Base-by-base conservation (phyloP, 768 basidiomycete genomes). In the Tephrocybe rancida region DNA sequence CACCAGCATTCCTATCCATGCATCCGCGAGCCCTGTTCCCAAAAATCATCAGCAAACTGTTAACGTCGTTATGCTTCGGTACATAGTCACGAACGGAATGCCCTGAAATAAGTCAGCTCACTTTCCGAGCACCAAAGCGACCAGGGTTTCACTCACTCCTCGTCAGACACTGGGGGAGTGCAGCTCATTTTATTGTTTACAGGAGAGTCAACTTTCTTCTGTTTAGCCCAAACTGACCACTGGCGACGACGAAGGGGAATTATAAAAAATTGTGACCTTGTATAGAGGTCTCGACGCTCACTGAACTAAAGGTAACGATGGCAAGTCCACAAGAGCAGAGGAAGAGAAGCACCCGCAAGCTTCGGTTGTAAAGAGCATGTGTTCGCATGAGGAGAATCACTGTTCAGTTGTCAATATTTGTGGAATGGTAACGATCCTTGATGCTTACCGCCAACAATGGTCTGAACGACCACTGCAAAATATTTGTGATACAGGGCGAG, bases 361-460 rank as follows among this genome's bases (percentile, higher is more conserved):
- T n/a, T n/a, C n/a, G n/a, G n/a, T n/a, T n/a, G n/a, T n/a, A n/a
- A 0, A 79, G 64, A 21, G 76, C 77, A 50, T 74, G 72, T 5
- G 73, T 75, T n/a, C 77, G 61, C 57, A 73, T 66, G 21, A 74
- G 70, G 9, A 75, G 67, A 25, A 51, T 41, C 14, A 51, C 50
- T 51, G n/a, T n/a, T n/a, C n/a, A n/a, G n/a, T n/a, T n/a, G n/a
- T n/a, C n/a, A n/a, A n/a, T n/a, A n/a, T n/a, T n/a, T n/a, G n/a
- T n/a, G n/a, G n/a, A n/a, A n/a, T n/a, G n/a, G n/a, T n/a, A n/a
- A n/a, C n/a, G n/a, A n/a, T n/a, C n/a, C n/a, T n/a, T n/a, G n/a
- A n/a, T n/a, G n/a, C n/a, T n/a, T n/a, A n/a, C n/a, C n/a, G n/a
- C n/a, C n/a, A n/a, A n/a, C n/a, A n/a, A n/a, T n/a, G n/a, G n/a